phyloP scores from a whole-genome alignment of 768 basidiomycete genomes.

The Amanita subjunquillea region DNA sequence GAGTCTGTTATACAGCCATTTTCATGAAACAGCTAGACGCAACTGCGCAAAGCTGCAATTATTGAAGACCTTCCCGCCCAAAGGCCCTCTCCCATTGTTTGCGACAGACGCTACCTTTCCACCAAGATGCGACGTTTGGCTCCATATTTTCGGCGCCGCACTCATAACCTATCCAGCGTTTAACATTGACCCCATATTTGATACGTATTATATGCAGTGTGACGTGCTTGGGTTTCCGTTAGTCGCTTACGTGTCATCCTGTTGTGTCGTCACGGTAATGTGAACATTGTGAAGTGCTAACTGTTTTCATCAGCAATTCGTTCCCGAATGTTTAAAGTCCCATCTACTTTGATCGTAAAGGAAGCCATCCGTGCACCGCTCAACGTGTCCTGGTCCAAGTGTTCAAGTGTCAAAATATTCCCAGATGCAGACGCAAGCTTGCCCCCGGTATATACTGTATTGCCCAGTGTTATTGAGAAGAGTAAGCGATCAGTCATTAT shows the following conservation, averaged over 20 bases:
- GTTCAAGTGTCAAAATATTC: constrained; percentile 52
- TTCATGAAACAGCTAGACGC: constrained; percentile 51
- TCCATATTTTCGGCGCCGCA: constrained; percentile 53
- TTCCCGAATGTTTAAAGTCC: constrained; percentile 47
- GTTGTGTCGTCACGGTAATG: too few species aligned
- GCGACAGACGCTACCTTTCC: constrained; percentile 35
- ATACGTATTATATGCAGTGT: constrained; percentile 65
- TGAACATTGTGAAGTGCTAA: not conserved
- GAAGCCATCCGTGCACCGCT: constrained; percentile 59
- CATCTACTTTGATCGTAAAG: constrained; percentile 63
- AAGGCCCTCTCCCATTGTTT: constrained; percentile 54
- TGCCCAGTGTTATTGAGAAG: constrained; percentile 72
- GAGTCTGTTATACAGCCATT: constrained; percentile 33
- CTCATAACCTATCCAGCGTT: constrained; percentile 63
- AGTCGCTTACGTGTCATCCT: constrained; percentile 9
- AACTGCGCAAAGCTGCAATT: constrained; percentile 45
- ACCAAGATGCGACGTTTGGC: constrained; percentile 59
- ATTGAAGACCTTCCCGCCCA: constrained; percentile 46
- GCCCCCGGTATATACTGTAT: constrained; percentile 52
- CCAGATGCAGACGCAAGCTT: constrained; percentile 48
- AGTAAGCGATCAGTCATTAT: constrained; percentile 56
- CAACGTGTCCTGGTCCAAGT: constrained; percentile 52
- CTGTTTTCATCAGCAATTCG: constrained; percentile 31
- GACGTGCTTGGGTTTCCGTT: constrained; percentile 77
- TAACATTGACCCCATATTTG: constrained; percentile 69